phyloP scores from a whole-genome alignment of 2,329 filamentous ascomycete species.

The Trichoderma arundinaceum region DNA sequence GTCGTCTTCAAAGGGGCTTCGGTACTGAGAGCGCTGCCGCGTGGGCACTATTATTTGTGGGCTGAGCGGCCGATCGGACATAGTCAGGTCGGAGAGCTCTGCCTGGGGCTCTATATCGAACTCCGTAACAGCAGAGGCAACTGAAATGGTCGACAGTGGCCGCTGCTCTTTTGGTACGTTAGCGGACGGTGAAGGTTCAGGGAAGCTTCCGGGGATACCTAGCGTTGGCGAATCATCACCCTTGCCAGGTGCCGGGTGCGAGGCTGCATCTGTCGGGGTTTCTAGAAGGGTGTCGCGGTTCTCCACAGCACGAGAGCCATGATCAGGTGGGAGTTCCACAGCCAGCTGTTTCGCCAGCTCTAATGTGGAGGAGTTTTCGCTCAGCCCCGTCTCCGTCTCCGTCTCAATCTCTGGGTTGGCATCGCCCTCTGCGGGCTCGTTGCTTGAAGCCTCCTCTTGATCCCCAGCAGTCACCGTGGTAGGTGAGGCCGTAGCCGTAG shows the following conservation, averaged over 20 bases:
- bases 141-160: constrained; percentile 65
- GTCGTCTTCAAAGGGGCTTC: constrained; percentile 58
- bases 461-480: constrained; percentile 16
- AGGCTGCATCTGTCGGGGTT: constrained; percentile 29
- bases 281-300: constrained; percentile 23
- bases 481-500: constrained; percentile 9
- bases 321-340: constrained; percentile 17
- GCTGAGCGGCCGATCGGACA: constrained; percentile 41
- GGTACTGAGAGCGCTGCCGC: constrained; percentile 51
- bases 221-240: constrained; percentile 66
- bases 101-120: constrained; percentile 76
- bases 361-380: background rate
- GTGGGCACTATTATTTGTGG: constrained; percentile 38
- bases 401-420: constrained; percentile 5
- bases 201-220: constrained; percentile 69
- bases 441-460: constrained; percentile 13
- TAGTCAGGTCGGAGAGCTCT: constrained; percentile 52
- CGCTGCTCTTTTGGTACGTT: constrained; percentile 48
- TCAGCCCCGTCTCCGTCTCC: background rate
- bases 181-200: constrained; percentile 47
- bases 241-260: constrained; percentile 26
- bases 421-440: constrained; percentile 2
- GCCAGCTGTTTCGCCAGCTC: constrained; percentile 8
- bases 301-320: background rate
- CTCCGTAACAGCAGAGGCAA: constrained; percentile 66